Evolutionary conservation across 2,329 filamentous ascomycete species (phyloP), one percentile per base, ranked within the genome.

Genomic region (Hypoxylon sp.): DNA sequence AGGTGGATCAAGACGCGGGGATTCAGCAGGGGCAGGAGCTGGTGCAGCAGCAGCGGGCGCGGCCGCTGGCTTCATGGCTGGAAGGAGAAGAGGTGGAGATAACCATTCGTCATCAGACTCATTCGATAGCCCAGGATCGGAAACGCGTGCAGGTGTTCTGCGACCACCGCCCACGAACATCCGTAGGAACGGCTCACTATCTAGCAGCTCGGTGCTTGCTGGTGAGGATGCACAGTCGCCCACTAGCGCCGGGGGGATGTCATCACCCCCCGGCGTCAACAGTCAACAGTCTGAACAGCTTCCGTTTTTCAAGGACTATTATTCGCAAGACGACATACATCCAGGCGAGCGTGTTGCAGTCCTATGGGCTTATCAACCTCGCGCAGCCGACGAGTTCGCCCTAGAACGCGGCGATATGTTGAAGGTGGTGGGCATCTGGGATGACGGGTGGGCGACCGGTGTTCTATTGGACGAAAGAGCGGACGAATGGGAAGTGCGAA

Each of bases 401-500:
- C 83, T 99, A 37, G 95, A 98, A 73, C 89, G 95, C 61, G 95
- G 95, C 56, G 95, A 99, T 75, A 97, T 99, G 94, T 85, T 99
- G 73, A 98, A 97, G 80, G 90, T 99, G 13, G 91, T 98, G 30
- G 95, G 95, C 65, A 99, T 99, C 70, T 99, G 95, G 95, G 95
- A 99, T 73, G 95, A 99, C 76, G 95, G 95, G 48, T 99, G 95
- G 95, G 95, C 95, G 10, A 99, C 95, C 1, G 95, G 95, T 72
- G 86, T 97, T 57, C 85, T 96, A 74, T 81, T 97, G 58, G 85
- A 90, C 56, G 92, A 97, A 72, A 86, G 88, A 57, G 93, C 93
- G 2, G 94, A 98, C 64, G 92, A 97, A 68, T 97, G 93, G 89
- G 92, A 97, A 71, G 85, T 86, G 44, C 86, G 90, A 67, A 87